Evolutionary conservation across 306 rosid genomes (phyloP).

Genomic region (Lathyrus oleraceus): DNA sequence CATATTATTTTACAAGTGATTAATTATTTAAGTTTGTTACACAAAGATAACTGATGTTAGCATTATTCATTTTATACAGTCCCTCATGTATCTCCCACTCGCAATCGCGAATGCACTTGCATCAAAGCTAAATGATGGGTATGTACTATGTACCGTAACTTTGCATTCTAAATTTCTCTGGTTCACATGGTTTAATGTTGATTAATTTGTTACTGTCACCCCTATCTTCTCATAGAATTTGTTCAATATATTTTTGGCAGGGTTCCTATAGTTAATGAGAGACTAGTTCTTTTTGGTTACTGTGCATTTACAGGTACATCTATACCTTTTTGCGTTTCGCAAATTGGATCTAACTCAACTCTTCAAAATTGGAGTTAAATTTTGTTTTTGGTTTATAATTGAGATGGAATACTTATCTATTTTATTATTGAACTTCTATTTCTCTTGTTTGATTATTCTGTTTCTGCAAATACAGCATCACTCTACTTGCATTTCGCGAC

Average conservation of each 20-base stretch:
- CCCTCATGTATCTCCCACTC: constrained; percentile 77
- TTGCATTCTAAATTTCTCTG: constrained; percentile 8
- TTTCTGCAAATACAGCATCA: constrained; percentile 48
- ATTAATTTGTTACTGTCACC: constrained; percentile 6
- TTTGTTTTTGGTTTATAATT: constrained; percentile 13
- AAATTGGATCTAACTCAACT: neutral
- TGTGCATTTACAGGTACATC: constrained; percentile 65
- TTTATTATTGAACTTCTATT: neutral
- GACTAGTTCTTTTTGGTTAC: constrained; percentile 81
- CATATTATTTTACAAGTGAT: constrained; percentile 5
- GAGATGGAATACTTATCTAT: constrained; percentile 14
- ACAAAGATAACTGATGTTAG: constrained; percentile 22
- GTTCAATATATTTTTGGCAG: constrained; percentile 50
- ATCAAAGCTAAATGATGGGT: constrained; percentile 85
- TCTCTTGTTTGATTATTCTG: constrained; percentile 28
- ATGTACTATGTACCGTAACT: constrained; percentile 51
- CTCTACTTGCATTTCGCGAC: constrained; percentile 84
- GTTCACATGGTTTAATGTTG: constrained; percentile 7
- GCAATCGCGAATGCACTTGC: constrained; percentile 90
- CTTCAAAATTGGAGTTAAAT: neutral
- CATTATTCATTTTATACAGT: constrained; percentile 50
- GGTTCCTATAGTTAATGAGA: constrained; percentile 73
- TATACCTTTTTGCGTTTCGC: neutral
- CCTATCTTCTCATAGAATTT: constrained; percentile 32
- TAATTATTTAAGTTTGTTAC: neutral